phyloP scores from a whole-genome alignment of 2,329 filamentous ascomycete genomes.

The Pleochaeta shiraiana region DNA sequence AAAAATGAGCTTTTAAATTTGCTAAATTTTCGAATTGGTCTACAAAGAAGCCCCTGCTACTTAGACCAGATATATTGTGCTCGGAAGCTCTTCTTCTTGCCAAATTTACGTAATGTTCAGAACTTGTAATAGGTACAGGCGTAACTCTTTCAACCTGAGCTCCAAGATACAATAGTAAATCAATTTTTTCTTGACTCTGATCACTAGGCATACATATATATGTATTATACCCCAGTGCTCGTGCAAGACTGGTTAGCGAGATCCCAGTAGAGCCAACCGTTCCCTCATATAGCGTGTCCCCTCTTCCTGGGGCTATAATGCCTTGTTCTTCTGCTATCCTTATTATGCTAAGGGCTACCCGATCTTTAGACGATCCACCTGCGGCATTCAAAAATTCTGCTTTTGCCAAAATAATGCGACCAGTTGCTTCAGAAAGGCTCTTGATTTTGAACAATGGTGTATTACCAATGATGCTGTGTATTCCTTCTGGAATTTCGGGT shows the following conservation, averaged over 20 bases:
- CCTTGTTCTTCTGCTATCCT: constrained; percentile 56
- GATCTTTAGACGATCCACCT: constrained; percentile 83
- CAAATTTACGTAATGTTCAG: constrained; percentile 83
- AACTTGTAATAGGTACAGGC: constrained; percentile 84
- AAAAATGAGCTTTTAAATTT: constrained; percentile 71
- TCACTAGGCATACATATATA: constrained; percentile 98
- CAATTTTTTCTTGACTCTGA: constrained; percentile 70
- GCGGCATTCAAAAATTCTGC: constrained; percentile 94
- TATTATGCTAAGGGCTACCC: constrained; percentile 84
- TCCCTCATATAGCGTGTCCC: constrained; percentile 93
- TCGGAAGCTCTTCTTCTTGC: constrained; percentile 55
- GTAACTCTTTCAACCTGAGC: constrained; percentile 81
- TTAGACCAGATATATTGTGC: constrained; percentile 39
- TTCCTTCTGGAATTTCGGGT: constrained; percentile 42
- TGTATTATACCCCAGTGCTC: constrained; percentile 72
- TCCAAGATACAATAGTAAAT: constrained; percentile 72
- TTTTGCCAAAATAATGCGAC: constrained; percentile 78
- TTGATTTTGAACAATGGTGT: constrained; percentile 76
- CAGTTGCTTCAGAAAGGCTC: constrained; percentile 67
- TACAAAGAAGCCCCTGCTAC: constrained; percentile 72
- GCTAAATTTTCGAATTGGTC: constrained; percentile 88
- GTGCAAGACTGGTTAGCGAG: constrained; percentile 70
- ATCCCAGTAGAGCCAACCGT: constrained; percentile 95
- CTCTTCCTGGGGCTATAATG: constrained; percentile 52
- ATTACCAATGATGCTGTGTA: constrained; percentile 83